Evolutionary conservation across 345 rosid species (phyloP).

Genomic region (Sonneratia alba): DNA sequence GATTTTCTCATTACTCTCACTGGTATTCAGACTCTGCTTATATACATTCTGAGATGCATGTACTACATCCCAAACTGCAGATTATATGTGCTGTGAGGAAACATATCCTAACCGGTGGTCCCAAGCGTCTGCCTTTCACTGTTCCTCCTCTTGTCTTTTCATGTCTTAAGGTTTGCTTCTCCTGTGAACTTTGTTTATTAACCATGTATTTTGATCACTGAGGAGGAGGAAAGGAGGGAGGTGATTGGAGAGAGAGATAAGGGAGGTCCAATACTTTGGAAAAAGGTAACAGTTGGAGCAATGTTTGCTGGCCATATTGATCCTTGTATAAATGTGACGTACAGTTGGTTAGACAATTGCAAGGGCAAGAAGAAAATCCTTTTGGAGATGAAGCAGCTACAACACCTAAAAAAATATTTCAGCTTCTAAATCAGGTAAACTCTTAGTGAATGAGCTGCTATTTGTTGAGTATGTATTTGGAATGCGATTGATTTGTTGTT

Average conservation of each 20-base stretch:
- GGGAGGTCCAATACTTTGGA: not conserved
- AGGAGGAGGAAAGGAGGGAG: not conserved
- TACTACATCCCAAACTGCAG: conserved; percentile 31
- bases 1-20: not conserved
- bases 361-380: conserved; percentile 91
- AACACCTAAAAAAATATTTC: conserved; percentile 78
- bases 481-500: not conserved
- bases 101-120: conserved; percentile 86
- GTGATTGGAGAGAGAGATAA: not conserved
- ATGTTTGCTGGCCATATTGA: conserved; percentile 6
- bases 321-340: conserved; percentile 5
- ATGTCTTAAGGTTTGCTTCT: conserved; percentile 64
- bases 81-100: conserved; percentile 67
- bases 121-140: conserved; percentile 79
- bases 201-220: not conserved
- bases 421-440: conserved; percentile 78
- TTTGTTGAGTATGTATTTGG: not conserved
- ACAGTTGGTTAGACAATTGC: conserved; percentile 78
- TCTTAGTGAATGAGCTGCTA: not conserved
- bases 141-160: conserved; percentile 91
- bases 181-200: conserved; percentile 8
- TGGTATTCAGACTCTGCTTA: not conserved
- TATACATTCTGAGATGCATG: not conserved
- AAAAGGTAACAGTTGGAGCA: not conserved
- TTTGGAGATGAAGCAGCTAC: conserved; percentile 75